phyloP scores from a whole-genome alignment of 163 green algal species.

The Volvox carteri region DNA sequence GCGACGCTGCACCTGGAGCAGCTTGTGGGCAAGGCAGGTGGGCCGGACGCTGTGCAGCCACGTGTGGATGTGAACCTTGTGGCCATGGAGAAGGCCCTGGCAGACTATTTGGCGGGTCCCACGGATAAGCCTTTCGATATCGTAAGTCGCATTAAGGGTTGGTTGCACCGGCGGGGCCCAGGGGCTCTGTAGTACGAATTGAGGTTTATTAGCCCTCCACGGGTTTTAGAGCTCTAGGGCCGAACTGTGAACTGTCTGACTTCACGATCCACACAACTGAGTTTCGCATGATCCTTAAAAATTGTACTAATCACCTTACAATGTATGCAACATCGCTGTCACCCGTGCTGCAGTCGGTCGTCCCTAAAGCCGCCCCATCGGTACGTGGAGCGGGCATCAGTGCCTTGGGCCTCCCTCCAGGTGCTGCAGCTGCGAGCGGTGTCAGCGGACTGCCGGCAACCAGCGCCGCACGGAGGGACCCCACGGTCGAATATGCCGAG shows the following conservation, averaged over 20 bases:
- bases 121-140: constrained; percentile 88
- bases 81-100: constrained; percentile 88
- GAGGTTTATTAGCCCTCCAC: no score
- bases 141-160: no score
- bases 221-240: no score
- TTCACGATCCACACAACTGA: no score
- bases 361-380: constrained; percentile 62
- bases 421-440: neutral
- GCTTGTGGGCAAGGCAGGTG: constrained; percentile 77
- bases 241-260: no score
- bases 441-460: constrained; percentile 32
- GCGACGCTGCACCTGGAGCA: constrained; percentile 93
- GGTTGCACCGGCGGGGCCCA: no score
- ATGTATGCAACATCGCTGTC: no score
- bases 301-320: no score
- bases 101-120: constrained; percentile 85
- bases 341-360: constrained; percentile 43
- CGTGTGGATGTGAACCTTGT: constrained; percentile 78
- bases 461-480: constrained; percentile 48
- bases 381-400: neutral
- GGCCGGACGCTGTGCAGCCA: constrained; percentile 57
- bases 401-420: constrained; percentile 8
- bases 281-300: no score
- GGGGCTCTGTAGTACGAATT: no score
- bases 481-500: constrained; percentile 72